Evolutionary conservation across 139 green algal species (phyloP).

Genomic region (Pedinophyceae sp.): DNA sequence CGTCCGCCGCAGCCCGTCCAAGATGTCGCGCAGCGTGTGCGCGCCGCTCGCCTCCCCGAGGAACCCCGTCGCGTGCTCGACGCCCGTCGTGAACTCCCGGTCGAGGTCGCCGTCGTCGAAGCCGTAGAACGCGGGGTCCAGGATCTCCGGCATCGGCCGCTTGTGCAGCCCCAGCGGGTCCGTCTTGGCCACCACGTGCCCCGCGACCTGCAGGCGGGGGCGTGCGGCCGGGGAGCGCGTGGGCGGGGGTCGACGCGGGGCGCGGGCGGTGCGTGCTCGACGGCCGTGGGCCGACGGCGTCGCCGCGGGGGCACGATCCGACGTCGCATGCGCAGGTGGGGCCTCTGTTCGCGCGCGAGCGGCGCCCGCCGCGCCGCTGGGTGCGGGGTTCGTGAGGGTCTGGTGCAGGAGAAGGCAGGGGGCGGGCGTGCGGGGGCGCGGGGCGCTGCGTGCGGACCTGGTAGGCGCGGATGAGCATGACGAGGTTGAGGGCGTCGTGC

Average conservation of each 20-base stretch:
- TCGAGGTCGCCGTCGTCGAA: conserved; percentile 89
- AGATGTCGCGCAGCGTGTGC: conserved; percentile 44
- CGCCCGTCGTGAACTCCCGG: conserved; percentile 42
- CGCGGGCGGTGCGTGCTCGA: not conserved
- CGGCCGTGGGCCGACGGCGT: not conserved
- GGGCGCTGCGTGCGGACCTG: conserved; percentile 49
- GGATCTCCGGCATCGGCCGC: conserved; percentile 20
- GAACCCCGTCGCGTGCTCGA: conserved; percentile 12
- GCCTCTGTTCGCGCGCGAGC: too few species aligned
- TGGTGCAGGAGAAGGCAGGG: not conserved
- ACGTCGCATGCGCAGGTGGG: too few species aligned
- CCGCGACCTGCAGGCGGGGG: conserved; percentile 30
- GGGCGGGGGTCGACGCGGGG: too few species aligned
- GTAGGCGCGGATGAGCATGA: conserved; percentile 83
- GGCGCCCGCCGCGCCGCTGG: too few species aligned
- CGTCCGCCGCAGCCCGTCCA: conserved; percentile 63
- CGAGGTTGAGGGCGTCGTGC: conserved; percentile 80
- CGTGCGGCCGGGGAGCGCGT: not conserved
- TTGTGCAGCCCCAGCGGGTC: conserved; percentile 76
- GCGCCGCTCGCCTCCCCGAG: not conserved
- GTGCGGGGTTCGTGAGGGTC: not conserved
- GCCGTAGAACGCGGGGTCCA: conserved; percentile 81
- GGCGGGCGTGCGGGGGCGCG: not conserved
- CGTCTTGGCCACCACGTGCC: conserved; percentile 67
- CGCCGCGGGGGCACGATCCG: too few species aligned